These are phyloP conservation scores for Amphibolis antarctica DNA, from an alignment of 106 monocot genomes.

Conservation along the genomic window DNA sequence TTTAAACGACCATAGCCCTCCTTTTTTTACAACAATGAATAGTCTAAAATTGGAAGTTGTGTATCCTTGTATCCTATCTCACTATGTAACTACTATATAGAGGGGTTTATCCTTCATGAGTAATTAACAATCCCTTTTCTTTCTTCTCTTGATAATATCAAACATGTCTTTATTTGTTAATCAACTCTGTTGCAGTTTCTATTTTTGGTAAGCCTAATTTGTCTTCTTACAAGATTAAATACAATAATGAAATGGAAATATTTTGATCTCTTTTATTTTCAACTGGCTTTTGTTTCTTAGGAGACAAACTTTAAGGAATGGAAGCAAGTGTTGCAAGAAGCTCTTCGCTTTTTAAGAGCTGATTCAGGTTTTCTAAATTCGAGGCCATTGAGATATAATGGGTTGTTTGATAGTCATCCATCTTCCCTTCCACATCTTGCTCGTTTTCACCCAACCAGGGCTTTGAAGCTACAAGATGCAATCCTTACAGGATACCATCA, in stretches of 20 bases:
- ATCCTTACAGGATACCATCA: constrained; percentile 62
- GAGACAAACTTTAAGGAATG: constrained; percentile 87
- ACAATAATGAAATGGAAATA: neutral
- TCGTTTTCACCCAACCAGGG: constrained; percentile 52
- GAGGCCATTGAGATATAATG: constrained; percentile 65
- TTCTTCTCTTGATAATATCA: too few relatives aligned
- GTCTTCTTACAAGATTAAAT: neutral
- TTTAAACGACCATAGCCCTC: too few relatives aligned
- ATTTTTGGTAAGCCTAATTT: too few relatives aligned
- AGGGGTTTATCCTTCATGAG: too few relatives aligned
- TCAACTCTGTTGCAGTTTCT: too few relatives aligned
- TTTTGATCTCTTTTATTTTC: too few relatives aligned
- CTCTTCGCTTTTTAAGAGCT: constrained; percentile 63
- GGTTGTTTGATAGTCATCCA: constrained; percentile 61
- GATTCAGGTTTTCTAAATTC: constrained; percentile 32
- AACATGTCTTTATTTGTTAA: too few relatives aligned
- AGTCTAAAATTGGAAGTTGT: too few relatives aligned
- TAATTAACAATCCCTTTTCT: too few relatives aligned
- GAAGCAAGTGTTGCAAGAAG: constrained; percentile 81
- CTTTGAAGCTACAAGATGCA: constrained; percentile 67
- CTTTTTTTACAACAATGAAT: too few relatives aligned
- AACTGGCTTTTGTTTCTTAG: constrained; percentile 21
- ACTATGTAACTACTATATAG: too few relatives aligned
- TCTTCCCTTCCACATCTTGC: constrained; percentile 51
- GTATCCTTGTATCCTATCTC: too few relatives aligned